Percentiles rank a stretch among this genome's conserved stretches.
These are phyloP conservation scores for Erigeron philadelphicus DNA, from an alignment of 140 eudicot genomes.

Conservation along the genomic window DNA sequence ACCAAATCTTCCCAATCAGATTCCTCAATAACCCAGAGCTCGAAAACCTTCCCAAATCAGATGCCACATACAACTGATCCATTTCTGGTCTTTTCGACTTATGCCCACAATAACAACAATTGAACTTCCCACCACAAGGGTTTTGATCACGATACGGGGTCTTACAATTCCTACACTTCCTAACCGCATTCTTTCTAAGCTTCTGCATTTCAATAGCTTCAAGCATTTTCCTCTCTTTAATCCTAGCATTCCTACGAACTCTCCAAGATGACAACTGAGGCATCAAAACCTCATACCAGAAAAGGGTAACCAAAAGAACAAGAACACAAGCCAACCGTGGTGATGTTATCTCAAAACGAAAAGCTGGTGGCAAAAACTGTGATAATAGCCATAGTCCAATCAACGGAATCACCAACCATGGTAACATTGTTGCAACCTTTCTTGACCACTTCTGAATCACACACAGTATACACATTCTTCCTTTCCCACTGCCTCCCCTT, in stretches of 20 bases:
- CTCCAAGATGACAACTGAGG: conserved; percentile 83
- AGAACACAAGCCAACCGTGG: conserved; percentile 82
- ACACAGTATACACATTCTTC: conserved; percentile 77
- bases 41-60: conserved; percentile 44
- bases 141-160: conserved; percentile 90
- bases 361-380: conserved; percentile 84
- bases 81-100: conserved; percentile 73
- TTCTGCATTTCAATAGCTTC: conserved; percentile 95
- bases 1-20: conserved; percentile 55
- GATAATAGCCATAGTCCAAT: conserved; percentile 84
- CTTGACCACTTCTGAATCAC: conserved; percentile 95
- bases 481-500: neutral
- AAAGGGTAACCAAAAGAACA: conserved; percentile 71
- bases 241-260: conserved; percentile 62
- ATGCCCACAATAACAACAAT: conserved; percentile 93
- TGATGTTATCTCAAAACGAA: conserved; percentile 78
- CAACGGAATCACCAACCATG: conserved; percentile 89
- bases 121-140: conserved; percentile 86
- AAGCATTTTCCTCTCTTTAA: conserved; percentile 77
- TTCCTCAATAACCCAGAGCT: conserved; percentile 60
- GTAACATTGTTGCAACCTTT: conserved; percentile 88
- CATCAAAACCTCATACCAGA: conserved; percentile 94
- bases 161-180: conserved; percentile 84
- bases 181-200: conserved; percentile 68
- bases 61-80: conserved; percentile 60